Evolutionary conservation across 75 land plant species (phyloP), one percentile per base, ranked within the genome.

Genomic region (Picea sitchensis): DNA sequence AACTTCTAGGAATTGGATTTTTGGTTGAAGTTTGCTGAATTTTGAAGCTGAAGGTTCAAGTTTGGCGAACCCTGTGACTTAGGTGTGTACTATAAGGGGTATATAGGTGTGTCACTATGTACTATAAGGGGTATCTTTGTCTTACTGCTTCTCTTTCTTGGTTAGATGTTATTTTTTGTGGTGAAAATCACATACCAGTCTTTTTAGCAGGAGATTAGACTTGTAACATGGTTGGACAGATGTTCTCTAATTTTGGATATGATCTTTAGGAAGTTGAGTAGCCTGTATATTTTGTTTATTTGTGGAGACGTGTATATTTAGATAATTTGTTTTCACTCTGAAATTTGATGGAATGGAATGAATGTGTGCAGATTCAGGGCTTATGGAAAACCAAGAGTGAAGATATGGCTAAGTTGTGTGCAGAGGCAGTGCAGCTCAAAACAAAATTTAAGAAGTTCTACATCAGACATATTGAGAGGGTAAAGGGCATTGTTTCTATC

Each of bases 401-500:
- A 58, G 85, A 86, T 56, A 83, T 90, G 83, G 64, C 79, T 38
- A 83, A 73, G 23, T 82, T 89, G 38, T 83, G 82, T 58, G 74
- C 76, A 15, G 87, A 76, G 65, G 90, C 87, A 74, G 86, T 83
- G 78, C 54, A 81, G 73, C 87, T 92, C 11, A 88, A 83, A 71
- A 78, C 82, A 12, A 84, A 77, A 73, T 92, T 92, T 74, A 23
- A 59, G 15, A 85, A 90, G 31, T 92, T 92, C 65, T 73, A 87
- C 78, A 92, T 92, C 38, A 30, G 30, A 6, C 94, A 92, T 81
- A 73, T 92, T 36, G 61, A 72, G 2, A 92, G 90, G 87, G 94
- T 92, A 88, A 71, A 71, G 3, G 7, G 12, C 47, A 71, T 18
- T 4, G 4, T 41, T 41, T 41, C 7, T 36, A 17, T 4, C 34